Conservation (phyloP, 208 protist species). For the Trypanosoma conorhini region DNA sequence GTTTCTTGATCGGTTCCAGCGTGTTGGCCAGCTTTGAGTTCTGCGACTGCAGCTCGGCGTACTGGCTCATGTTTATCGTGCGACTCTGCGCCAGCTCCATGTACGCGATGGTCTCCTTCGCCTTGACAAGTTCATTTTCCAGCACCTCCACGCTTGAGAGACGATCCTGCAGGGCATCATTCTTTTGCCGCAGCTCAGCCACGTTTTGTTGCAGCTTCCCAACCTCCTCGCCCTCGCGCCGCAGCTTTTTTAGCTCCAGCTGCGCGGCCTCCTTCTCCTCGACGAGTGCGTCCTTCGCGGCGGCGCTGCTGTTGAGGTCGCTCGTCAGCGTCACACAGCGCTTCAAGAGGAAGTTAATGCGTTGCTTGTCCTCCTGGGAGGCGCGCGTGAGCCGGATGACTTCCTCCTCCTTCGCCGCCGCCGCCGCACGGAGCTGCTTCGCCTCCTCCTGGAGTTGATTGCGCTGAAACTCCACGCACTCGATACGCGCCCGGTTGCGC, state of each 20-base stretch:
- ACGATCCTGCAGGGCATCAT: constrained; percentile 55
- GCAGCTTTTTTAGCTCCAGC: constrained; percentile 51
- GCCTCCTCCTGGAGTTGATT: constrained; percentile 38
- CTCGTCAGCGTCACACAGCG: constrained; percentile 61
- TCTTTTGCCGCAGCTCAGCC: constrained; percentile 54
- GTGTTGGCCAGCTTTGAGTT: constrained; percentile 74
- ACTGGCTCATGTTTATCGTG: constrained; percentile 84
- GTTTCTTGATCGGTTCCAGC: constrained; percentile 62
- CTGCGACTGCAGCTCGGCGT: constrained; percentile 70
- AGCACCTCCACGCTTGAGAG: constrained; percentile 53
- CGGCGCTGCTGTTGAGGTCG: constrained; percentile 38
- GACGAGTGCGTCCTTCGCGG: constrained; percentile 44
- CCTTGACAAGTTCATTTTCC: constrained; percentile 80
- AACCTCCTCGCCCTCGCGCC: constrained; percentile 53
- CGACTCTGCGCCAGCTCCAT: constrained; percentile 83
- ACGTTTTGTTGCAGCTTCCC: constrained; percentile 36
- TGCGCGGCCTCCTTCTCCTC: constrained; percentile 49
- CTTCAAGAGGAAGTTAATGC: constrained; percentile 74
- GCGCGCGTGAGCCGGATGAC: constrained; percentile 38
- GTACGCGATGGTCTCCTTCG: constrained; percentile 88
- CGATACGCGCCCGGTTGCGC: constrained; percentile 56
- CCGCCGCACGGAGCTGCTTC: constrained; percentile 48
- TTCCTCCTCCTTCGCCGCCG: constrained; percentile 45
- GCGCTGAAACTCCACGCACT: constrained; percentile 62
- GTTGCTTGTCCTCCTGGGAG: constrained; percentile 75